Evolutionary conservation across 805 yeast species (phyloP).

Genomic region (Zygosaccharomyces gambellarensis): DNA sequence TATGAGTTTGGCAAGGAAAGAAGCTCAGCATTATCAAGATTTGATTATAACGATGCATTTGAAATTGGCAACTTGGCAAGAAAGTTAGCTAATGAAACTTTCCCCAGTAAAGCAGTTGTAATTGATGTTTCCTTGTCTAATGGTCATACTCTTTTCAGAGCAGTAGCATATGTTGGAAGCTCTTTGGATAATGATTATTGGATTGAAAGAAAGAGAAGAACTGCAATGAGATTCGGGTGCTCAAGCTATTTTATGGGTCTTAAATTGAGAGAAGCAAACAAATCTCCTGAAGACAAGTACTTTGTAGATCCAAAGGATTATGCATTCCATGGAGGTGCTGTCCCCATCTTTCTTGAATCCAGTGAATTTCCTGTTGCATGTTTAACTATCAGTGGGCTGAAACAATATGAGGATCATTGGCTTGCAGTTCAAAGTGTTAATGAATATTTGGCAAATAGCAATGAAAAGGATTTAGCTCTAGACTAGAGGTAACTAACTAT

Average conservation of each 20-base stretch:
- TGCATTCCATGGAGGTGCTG: slow-evolving; percentile 54
- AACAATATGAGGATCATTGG: slow-evolving; percentile 51
- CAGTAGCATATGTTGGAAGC: slow-evolving; percentile 36
- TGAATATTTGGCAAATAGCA: slow-evolving; percentile 14
- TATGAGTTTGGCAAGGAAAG: slow-evolving; percentile 1
- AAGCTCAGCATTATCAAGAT: slow-evolving; percentile 7
- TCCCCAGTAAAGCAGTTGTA: slow-evolving; percentile 37
- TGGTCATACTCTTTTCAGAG: slow-evolving; percentile 47
- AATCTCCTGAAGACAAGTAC: slow-evolving; percentile 38
- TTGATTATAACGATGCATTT: slow-evolving; percentile 41
- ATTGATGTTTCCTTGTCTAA: slow-evolving; percentile 45
- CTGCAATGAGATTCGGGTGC: slow-evolving; percentile 44
- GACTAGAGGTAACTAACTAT: slow-evolving; percentile 8
- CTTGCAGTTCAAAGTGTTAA: slow-evolving; percentile 34
- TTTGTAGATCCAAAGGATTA: slow-evolving; percentile 41
- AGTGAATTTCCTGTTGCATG: slow-evolving; percentile 41
- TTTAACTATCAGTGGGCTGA: slow-evolving; percentile 52
- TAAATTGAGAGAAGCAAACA: slow-evolving; percentile 33
- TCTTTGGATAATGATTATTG: slow-evolving; percentile 50
- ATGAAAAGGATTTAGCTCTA: slow-evolving; percentile 16
- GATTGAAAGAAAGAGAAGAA: slow-evolving; percentile 46
- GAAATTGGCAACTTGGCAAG: slow-evolving; percentile 42
- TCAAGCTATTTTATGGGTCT: slow-evolving; percentile 47
- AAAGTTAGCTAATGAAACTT: slow-evolving; percentile 29
- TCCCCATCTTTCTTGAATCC: slow-evolving; percentile 41